Percentiles rank a stretch among this genome's conserved stretches.
Evolutionary conservation across 192 early-diverging fungal genomes (phyloP).

Genomic region (Obelidium mucronatum): DNA sequence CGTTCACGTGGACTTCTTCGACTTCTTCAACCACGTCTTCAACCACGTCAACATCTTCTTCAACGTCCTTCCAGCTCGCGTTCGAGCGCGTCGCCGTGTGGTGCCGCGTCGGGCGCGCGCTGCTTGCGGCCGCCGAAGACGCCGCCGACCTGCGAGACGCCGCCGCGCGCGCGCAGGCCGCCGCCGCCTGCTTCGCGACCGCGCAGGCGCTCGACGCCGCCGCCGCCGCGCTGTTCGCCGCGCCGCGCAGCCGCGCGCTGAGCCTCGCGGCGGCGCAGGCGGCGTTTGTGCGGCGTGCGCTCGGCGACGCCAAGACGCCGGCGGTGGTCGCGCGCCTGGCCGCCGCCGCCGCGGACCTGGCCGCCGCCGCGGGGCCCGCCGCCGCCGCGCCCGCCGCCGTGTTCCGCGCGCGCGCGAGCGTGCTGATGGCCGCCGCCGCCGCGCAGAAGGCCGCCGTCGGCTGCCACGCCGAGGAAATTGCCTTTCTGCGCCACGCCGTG

Average conservation of each 20-base stretch:
- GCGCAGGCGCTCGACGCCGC: not conserved
- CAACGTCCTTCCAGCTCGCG: too few relatives aligned
- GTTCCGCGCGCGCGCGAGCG: not conserved
- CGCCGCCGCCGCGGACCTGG: not conserved
- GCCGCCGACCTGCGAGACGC: not conserved
- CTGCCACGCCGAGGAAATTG: not conserved
- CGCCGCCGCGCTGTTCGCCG: not conserved
- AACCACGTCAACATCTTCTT: not conserved
- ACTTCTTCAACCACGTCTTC: not conserved
- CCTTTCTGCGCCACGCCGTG: not conserved
- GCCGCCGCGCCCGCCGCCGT: not conserved
- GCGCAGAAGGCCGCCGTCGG: not conserved
- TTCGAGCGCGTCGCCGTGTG: not conserved
- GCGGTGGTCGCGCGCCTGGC: not conserved
- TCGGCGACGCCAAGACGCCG: too few relatives aligned
- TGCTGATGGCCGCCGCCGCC: not conserved
- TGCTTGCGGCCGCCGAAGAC: not conserved
- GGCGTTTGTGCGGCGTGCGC: not conserved
- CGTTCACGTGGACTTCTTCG: constrained; percentile 11
- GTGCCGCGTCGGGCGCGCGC: not conserved
- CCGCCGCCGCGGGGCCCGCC: not conserved
- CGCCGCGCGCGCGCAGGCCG: not conserved
- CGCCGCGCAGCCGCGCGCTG: not conserved
- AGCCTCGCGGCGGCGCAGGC: not conserved
- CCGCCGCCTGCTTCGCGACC: not conserved